Percentiles rank a stretch among this genome's conserved stretches.
Conservation (phyloP, 1,139 yeast genomes). For the Geotrichum phurueaensis region DNA sequence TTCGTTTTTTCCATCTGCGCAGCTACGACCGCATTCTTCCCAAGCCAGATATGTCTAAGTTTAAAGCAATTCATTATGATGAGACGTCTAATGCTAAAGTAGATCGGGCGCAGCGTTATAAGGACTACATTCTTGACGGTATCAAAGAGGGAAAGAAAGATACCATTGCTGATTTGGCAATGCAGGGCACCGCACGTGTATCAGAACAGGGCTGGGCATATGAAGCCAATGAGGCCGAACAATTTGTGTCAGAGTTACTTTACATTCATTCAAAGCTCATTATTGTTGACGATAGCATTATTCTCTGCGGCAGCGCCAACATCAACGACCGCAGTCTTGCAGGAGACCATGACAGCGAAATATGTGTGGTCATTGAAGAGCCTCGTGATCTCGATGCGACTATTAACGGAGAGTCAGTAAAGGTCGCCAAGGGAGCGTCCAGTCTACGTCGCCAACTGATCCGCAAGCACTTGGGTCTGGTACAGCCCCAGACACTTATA, state of each 20-base stretch:
- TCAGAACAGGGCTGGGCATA: constrained; percentile 18
- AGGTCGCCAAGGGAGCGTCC: constrained; percentile 19
- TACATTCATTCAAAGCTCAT: constrained; percentile 22
- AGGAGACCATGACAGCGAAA: constrained; percentile 23
- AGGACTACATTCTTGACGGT: constrained; percentile 6
- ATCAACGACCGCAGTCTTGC: constrained; percentile 21
- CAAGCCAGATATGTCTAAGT: constrained; percentile 4
- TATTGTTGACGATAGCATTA: constrained; percentile 21
- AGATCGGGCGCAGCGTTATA: constrained; percentile 2
- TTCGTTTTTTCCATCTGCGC: constrained; percentile 19
- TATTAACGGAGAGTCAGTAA: constrained; percentile 14
- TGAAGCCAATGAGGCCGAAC: constrained; percentile 18
- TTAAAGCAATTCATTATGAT: constrained; percentile 13
- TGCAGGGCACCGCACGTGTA: constrained; percentile 12
- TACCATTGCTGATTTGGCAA: constrained; percentile 16
- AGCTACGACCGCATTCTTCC: constrained; percentile 20
- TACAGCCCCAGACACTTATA: constrained; percentile 14
- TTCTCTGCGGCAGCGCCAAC: constrained; percentile 22
- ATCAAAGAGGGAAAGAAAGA: constrained; percentile 8
- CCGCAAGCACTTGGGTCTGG: constrained; percentile 21
- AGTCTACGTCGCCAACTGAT: constrained; percentile 19
- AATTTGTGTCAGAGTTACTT: constrained; percentile 22
- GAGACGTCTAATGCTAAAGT: constrained; percentile 12
- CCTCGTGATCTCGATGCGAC: constrained; percentile 8
- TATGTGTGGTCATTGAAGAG: constrained; percentile 21